Evolutionary conservation across 2,329 filamentous ascomycete genomes (phyloP), one percentile per base, ranked within the genome.

Genomic region (Dendrostoma leiphaemia): DNA sequence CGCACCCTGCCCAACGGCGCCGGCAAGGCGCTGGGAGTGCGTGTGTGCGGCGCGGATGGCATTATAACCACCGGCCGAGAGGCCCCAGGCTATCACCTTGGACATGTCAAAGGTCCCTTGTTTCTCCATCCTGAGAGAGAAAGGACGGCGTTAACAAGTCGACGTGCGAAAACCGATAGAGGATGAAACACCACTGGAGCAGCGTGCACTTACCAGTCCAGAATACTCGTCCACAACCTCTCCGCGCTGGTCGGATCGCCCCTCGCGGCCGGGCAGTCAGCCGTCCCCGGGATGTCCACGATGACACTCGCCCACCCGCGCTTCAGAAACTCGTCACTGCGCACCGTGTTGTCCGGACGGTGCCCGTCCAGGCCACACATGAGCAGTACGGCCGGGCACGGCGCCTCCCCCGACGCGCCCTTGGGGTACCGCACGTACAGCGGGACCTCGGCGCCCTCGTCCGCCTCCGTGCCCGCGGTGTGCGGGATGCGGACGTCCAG

Each of bases 31-130:
- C 1, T 73, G 65, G 17, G 72, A 70, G 65, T 89, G 86, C n/a
- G 84, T 88, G 66, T 88, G 83, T 41, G 85, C 85, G n/a, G 83
- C 75, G 17, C 85, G 79, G 34, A 85, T 74, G 19, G 85, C 85
- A 68, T 89, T 87, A 73, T 88, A 88, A 0, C 85, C 85, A 28
- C 86, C 86, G 0, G 80, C 76, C 59, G 81, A 85, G 31, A 89
- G 69, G 0, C 85, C 86, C 85, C 85, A 89, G 44, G 77, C 81
- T 57, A 84, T 67, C 8, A 89, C 69, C 32, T 74, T 76, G 1
- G 63, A 60, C 74, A 79, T 79, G 64, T 88, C 77, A 62, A 88
- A 82, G 28, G 71, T 63, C 1, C 71, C 68, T 47, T 80, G 69
- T 37, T 9, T 15, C 2, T 64, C 68, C 73, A 86, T 72, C 53